Evolutionary conservation across 495 filamentous ascomycete species (phyloP), one percentile per base, ranked within the genome.

Genomic region (Annulohypoxylon stygium): DNA sequence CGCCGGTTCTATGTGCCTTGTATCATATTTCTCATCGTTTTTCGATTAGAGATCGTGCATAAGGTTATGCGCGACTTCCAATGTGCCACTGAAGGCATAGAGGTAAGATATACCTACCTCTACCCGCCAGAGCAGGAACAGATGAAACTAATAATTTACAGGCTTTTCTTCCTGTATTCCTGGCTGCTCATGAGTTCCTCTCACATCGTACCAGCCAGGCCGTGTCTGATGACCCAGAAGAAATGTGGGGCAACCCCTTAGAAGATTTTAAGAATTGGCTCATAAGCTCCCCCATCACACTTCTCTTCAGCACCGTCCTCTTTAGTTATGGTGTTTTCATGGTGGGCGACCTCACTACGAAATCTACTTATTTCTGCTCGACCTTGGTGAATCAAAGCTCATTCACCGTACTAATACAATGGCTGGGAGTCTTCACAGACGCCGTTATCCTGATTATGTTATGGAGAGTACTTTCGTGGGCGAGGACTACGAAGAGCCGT

Each of bases 391-490:
- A 82, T 30, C 63, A 63, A 18, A 67, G 68, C 14, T 70, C 70
- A 14, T 57, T 78, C 11, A 71, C 79, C 4, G 57, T 81, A 6
- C 61, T 75, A 11, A 61, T 79, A 0, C 84, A 86, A 59, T 81
- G 79, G 75, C 3, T 73, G 36, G 81, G 82, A 16, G 72, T 86
- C n/a, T 41, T 81, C 20, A 75, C 81, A 26, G 84, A 86, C 65
- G 78, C 80, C 8, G 47, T 71, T 59, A 81, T 86, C 65, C 62
- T 80, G 59, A 71, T 83, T 20, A 65, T 83, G 20, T 20, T 73
- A 4, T 86, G 84, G 83, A 81, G 83, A 12, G 76, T 85, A 10
- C 75, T 86, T n/a, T 81, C 83, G 43, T 85, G 83, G 83, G 71
- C 80, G 6, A 74, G 83, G 43, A 84, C 84, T 0, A 83, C 81